These are phyloP conservation scores for Pseudocohnilembus persalinus DNA, from an alignment of 169 alveolate species.

Conservation along the genomic window DNA sequence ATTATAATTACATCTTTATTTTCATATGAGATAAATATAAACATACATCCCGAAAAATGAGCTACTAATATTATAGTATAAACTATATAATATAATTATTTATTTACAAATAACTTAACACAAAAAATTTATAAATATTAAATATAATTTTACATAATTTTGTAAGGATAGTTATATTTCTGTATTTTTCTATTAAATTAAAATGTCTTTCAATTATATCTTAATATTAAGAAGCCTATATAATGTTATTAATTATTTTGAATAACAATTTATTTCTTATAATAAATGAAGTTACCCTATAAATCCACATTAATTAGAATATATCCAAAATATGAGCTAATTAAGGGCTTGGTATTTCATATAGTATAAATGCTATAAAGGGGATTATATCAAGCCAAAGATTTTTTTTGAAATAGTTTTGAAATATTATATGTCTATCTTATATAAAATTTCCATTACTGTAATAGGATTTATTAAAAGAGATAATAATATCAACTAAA, in stretches of 20 bases:
- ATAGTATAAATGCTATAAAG: no score
- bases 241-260: no score
- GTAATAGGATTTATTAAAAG: no score
- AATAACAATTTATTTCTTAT: neutral
- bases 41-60: neutral
- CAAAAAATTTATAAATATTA: no score
- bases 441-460: neutral
- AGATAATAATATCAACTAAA: neutral
- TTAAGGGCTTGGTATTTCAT: no score
- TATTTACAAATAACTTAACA: no score
- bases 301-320: no score
- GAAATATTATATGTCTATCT: neutral
- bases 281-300: no score
- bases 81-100: neutral
- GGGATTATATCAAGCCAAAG: neutral
- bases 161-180: neutral
- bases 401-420: no score
- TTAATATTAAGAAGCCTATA: neutral
- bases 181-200: neutral
- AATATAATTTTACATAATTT: neutral
- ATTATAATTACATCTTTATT: neutral
- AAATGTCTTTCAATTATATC: neutral
- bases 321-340: no score
- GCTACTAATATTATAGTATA: neutral
- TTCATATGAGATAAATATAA: neutral